Evolutionary conservation across 2,329 filamentous ascomycete genomes (phyloP).

Genomic region (Cercospora berteroae): DNA sequence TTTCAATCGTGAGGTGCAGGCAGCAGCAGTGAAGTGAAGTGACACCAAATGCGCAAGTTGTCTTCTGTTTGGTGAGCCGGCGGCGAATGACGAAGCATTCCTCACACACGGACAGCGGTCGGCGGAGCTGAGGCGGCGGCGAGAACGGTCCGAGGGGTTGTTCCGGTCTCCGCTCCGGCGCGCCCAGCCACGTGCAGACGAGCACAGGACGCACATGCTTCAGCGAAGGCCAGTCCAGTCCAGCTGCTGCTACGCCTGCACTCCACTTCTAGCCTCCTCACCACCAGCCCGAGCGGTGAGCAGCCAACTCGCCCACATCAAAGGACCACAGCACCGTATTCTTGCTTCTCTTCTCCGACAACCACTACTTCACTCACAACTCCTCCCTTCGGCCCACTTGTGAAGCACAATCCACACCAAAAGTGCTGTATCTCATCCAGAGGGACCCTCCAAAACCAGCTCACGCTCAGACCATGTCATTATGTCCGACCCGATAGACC

Average conservation of each 20-base stretch:
- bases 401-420: not conserved
- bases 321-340: not conserved
- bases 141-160: not conserved
- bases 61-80: not conserved
- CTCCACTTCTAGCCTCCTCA: not conserved
- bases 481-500: slow-evolving; percentile 58
- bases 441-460: not conserved
- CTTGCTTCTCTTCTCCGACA: not conserved
- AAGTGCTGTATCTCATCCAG: not conserved
- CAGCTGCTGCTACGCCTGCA: not conserved
- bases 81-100: slow-evolving; percentile 1
- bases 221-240: not conserved
- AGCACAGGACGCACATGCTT: not conserved
- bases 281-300: not conserved
- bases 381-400: not conserved
- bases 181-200: not conserved
- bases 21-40: not conserved
- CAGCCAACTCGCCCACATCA: not conserved
- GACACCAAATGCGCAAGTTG: not conserved
- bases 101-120: not conserved
- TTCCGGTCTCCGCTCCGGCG: not conserved
- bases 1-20: not conserved
- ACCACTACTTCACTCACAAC: not conserved
- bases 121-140: not conserved
- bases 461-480: slow-evolving; percentile 8